These are phyloP conservation scores for Zelonia costaricensis DNA, from an alignment of 208 protist genomes.

Conservation along the genomic window DNA sequence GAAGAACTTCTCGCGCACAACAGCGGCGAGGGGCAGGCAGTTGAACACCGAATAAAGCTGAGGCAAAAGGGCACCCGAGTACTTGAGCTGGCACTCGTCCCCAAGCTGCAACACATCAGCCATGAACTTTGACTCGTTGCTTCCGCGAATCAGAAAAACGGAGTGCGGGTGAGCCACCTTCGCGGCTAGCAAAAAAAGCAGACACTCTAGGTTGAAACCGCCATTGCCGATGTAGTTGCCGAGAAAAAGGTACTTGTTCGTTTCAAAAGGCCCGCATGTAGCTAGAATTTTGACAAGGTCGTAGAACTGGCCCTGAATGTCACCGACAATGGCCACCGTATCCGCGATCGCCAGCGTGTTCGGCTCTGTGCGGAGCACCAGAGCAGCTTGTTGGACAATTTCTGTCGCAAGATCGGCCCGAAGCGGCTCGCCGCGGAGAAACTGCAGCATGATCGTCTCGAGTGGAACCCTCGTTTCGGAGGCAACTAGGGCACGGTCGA, in stretches of 20 bases:
- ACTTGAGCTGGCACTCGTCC: constrained; percentile 94
- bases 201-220: constrained; percentile 96
- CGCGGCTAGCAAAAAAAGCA: constrained; percentile 95
- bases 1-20: constrained; percentile 99
- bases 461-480: constrained; percentile 15
- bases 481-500: background rate
- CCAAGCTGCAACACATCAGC: constrained; percentile 92
- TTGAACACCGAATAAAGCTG: constrained; percentile 91
- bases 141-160: constrained; percentile 94
- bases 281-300: constrained; percentile 87
- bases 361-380: constrained; percentile 53
- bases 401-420: constrained; percentile 46
- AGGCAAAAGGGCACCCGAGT: constrained; percentile 64
- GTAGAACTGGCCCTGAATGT: constrained; percentile 95
- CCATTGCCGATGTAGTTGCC: constrained; percentile 98
- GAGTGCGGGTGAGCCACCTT: constrained; percentile 93
- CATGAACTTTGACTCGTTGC: constrained; percentile 89
- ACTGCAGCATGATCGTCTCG: constrained; percentile 58
- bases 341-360: constrained; percentile 59
- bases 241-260: constrained; percentile 98
- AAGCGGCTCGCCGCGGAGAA: constrained; percentile 60
- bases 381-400: constrained; percentile 55
- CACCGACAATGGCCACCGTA: constrained; percentile 90
- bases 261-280: constrained; percentile 52
- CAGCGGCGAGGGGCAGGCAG: constrained; percentile 96